Evolutionary conservation across 1,139 yeast genomes (phyloP).

Genomic region (Kodamaea fungicola): DNA sequence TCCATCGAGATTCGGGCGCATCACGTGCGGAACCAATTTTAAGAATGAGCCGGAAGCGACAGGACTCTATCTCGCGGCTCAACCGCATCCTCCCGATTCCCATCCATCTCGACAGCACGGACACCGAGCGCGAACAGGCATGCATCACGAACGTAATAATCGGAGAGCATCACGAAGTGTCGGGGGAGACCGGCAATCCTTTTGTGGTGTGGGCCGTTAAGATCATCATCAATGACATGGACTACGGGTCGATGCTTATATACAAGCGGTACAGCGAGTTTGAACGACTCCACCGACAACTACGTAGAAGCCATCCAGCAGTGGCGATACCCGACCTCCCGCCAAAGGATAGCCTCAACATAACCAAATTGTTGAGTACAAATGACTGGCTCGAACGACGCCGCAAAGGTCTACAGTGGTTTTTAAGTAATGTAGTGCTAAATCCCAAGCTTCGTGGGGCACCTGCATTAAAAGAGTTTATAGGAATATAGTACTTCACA

Average conservation of each 20-base stretch:
- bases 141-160: constrained; percentile 37
- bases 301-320: constrained; percentile 38
- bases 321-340: constrained; percentile 62
- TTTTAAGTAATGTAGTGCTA: constrained; percentile 61
- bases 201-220: constrained; percentile 49
- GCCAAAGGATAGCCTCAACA: constrained; percentile 50
- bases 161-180: constrained; percentile 36
- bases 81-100: constrained; percentile 39
- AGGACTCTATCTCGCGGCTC: constrained; percentile 19
- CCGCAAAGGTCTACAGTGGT: constrained; percentile 70
- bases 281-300: constrained; percentile 40
- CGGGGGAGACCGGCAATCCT: constrained; percentile 37
- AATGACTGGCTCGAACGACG: constrained; percentile 56
- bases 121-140: constrained; percentile 10
- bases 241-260: constrained; percentile 46
- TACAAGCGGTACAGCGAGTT: constrained; percentile 69
- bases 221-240: constrained; percentile 39
- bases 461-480: constrained; percentile 48
- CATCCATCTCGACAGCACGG: constrained; percentile 24
- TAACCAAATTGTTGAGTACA: constrained; percentile 46
- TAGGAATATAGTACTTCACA: constrained; percentile 15
- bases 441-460: constrained; percentile 57
- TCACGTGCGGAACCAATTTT: constrained; percentile 1
- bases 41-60: constrained; percentile 4
- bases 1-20: constrained; percentile 18